phyloP scores from a whole-genome alignment of 352 stramenopile genomes.

The Pseudoperonospora humuli region DNA sequence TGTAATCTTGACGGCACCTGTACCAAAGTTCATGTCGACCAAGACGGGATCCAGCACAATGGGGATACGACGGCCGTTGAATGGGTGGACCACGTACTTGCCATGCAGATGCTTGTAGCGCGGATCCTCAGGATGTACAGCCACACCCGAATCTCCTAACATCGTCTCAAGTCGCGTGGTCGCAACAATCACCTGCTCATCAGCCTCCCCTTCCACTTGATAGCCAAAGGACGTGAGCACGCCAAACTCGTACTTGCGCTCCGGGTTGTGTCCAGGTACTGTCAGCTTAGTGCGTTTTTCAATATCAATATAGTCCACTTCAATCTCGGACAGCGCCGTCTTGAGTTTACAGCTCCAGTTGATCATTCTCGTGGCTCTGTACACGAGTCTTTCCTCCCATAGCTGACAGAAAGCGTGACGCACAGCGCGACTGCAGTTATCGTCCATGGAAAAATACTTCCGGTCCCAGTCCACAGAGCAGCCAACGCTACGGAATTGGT shows the following conservation, averaged over 20 bases:
- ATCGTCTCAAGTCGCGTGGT: slow-evolving; percentile 99
- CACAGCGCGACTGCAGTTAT: slow-evolving; percentile 95
- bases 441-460: slow-evolving; percentile 99
- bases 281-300: slow-evolving; percentile 93
- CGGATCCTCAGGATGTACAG: slow-evolving; percentile 97
- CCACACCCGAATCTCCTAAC: slow-evolving; percentile 97
- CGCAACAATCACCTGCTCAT: slow-evolving; percentile 73
- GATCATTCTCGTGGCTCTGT: slow-evolving; percentile 96
- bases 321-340: slow-evolving; percentile 92
- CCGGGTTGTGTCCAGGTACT: slow-evolving; percentile 93
- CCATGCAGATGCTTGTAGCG: slow-evolving; percentile 98
- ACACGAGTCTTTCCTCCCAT: slow-evolving; percentile 93
- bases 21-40: slow-evolving; percentile 98
- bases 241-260: slow-evolving; percentile 98
- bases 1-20: slow-evolving; percentile 98
- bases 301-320: slow-evolving; percentile 99
- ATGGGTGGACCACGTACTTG: slow-evolving; percentile 97
- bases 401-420: slow-evolving; percentile 95
- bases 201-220: slow-evolving; percentile 85
- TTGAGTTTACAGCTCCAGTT: slow-evolving; percentile 99
- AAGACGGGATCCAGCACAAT: slow-evolving; percentile 94
- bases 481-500: slow-evolving; percentile 88
- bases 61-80: slow-evolving; percentile 95
- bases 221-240: slow-evolving; percentile 98
- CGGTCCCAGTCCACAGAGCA: slow-evolving; percentile 96